These are phyloP conservation scores for Bruguiera gymnorhiza DNA, from an alignment of 345 rosid species.

Conservation along the genomic window DNA sequence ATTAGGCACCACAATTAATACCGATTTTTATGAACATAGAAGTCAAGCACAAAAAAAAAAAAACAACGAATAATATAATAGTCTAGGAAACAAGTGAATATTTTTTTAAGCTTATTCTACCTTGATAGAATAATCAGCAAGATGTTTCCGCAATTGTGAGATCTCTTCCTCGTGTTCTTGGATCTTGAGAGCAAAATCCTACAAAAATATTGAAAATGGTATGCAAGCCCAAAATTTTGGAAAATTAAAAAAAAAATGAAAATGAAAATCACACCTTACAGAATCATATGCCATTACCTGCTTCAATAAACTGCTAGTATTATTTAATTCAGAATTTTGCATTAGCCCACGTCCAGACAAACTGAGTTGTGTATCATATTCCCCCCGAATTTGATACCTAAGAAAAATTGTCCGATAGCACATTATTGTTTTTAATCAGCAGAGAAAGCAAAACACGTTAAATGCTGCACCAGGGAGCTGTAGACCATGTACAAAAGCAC, in stretches of 20 bases:
- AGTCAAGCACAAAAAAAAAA: conserved; percentile 1
- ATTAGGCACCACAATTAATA: conserved; percentile 23
- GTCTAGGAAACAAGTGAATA: neutral
- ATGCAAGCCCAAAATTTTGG: neutral
- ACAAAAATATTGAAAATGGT: conserved; percentile 16
- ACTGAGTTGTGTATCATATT: conserved; percentile 41
- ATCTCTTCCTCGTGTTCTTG: conserved; percentile 86
- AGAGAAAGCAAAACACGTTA: neutral
- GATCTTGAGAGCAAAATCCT: conserved; percentile 62
- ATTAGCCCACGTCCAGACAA: conserved; percentile 53
- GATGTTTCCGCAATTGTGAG: conserved; percentile 65
- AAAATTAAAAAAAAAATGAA: neutral
- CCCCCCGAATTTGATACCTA: conserved; percentile 69
- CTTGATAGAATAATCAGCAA: conserved; percentile 80
- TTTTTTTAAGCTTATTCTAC: conserved; percentile 31
- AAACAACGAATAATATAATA: neutral
- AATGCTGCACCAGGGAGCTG: neutral
- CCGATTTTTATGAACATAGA: neutral
- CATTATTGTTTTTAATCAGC: neutral
- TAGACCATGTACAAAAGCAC: neutral
- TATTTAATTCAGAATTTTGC: conserved; percentile 65
- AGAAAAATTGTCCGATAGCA: neutral
- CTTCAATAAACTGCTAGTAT: conserved; percentile 59
- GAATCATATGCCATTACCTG: conserved; percentile 49
- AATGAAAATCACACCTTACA: conserved; percentile 8